Percentiles rank a stretch among this genome's conserved stretches.
Conservation (phyloP, 805 yeast species). For the Saccharomycopsis schoenii region DNA sequence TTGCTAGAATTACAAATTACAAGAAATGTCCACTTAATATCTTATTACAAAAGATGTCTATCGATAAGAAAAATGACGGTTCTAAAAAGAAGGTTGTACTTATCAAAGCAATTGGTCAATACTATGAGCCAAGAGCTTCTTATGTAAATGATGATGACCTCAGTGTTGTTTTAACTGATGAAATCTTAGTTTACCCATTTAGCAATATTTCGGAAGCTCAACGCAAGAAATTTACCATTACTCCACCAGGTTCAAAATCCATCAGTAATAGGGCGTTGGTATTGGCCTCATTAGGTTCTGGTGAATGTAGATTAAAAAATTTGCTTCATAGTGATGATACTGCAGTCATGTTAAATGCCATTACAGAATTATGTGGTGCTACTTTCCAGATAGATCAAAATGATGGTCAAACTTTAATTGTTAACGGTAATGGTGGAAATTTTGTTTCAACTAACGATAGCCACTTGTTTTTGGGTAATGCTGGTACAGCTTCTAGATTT, state of each 20-base stretch:
- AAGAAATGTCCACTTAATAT: slow-evolving; percentile 70
- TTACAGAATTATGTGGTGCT: slow-evolving; percentile 72
- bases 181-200: slow-evolving; percentile 58
- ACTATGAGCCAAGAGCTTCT: slow-evolving; percentile 83
- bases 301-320: slow-evolving; percentile 74
- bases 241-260: slow-evolving; percentile 96
- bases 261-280: slow-evolving; percentile 92
- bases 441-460: slow-evolving; percentile 50
- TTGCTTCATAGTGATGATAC: slow-evolving; percentile 94
- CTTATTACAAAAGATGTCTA: slow-evolving; percentile 77
- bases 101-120: slow-evolving; percentile 75
- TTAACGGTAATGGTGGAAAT: slow-evolving; percentile 78
- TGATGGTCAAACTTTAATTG: slow-evolving; percentile 79
- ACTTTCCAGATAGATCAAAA: slow-evolving; percentile 34
- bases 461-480: slow-evolving; percentile 84
- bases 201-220: slow-evolving; percentile 22
- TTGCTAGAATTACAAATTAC: slow-evolving; percentile 57
- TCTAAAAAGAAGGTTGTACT: slow-evolving; percentile 79
- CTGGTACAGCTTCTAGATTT: slow-evolving; percentile 96
- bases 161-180: slow-evolving; percentile 74
- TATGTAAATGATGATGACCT: slow-evolving; percentile 73
- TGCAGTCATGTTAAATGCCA: slow-evolving; percentile 86
- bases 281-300: slow-evolving; percentile 84
- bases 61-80: slow-evolving; percentile 96
- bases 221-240: slow-evolving; percentile 36